phyloP scores from a whole-genome alignment of 495 filamentous ascomycete species.

The Sordaria brevicollis region DNA sequence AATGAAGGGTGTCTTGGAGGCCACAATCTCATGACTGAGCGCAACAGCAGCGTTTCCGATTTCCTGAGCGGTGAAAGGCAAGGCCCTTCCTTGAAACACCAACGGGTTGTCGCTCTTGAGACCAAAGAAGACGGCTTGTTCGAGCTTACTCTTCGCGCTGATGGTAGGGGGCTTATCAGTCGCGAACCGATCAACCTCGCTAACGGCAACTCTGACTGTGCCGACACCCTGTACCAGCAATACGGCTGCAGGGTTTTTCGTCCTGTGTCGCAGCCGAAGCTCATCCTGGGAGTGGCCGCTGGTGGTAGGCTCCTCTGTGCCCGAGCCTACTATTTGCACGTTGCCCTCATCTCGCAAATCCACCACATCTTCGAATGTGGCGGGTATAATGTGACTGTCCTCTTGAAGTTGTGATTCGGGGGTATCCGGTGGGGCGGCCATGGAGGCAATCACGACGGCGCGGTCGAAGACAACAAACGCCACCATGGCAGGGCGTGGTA shows the following conservation, averaged over 20 bases:
- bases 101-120: slow-evolving; percentile 69
- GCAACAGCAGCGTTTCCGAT: slow-evolving; percentile 67
- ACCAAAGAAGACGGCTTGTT: slow-evolving; percentile 91
- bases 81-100: slow-evolving; percentile 55
- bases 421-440: slow-evolving; percentile 46
- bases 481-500: slow-evolving; percentile 64
- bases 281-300: slow-evolving; percentile 29
- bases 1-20: slow-evolving; percentile 62
- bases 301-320: slow-evolving; percentile 42
- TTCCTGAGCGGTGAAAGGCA: slow-evolving; percentile 55
- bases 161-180: slow-evolving; percentile 41
- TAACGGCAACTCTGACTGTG: slow-evolving; percentile 59
- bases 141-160: slow-evolving; percentile 77
- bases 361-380: slow-evolving; percentile 73
- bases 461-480: slow-evolving; percentile 76
- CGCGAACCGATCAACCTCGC: slow-evolving; percentile 41
- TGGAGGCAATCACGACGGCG: slow-evolving; percentile 65
- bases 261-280: slow-evolving; percentile 36
- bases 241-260: slow-evolving; percentile 54
- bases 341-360: slow-evolving; percentile 60
- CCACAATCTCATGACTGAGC: slow-evolving; percentile 74
- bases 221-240: slow-evolving; percentile 73
- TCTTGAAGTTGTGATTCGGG: slow-evolving; percentile 60
- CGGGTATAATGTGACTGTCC: slow-evolving; percentile 46
- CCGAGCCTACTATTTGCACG: slow-evolving; percentile 51